These are phyloP conservation scores for Oryza officinalis DNA, from an alignment of 176 grass and related monocot genomes.

Conservation along the genomic window DNA sequence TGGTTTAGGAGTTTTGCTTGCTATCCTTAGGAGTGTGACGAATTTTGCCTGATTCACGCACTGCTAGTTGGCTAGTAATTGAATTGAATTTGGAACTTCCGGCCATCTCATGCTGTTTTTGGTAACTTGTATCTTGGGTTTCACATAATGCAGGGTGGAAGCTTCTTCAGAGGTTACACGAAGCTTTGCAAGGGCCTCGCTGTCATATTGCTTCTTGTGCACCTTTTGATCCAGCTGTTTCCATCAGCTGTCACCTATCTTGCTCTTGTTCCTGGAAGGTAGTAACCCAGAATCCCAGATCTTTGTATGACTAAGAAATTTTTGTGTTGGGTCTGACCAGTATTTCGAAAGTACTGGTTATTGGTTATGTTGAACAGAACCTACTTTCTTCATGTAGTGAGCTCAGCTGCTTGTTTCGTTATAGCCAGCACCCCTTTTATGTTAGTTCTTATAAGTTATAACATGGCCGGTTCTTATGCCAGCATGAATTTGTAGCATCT, in stretches of 20 bases:
- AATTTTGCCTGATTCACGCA: background rate
- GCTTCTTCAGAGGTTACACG: constrained; percentile 88
- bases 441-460: background rate
- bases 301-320: background rate
- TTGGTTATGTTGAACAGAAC: background rate
- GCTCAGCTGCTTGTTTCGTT: background rate
- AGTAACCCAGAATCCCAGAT: constrained; percentile 30
- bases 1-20: background rate
- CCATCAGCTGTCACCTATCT: constrained; percentile 71
- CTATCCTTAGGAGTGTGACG: background rate
- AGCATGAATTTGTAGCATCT: constrained; percentile 12
- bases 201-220: constrained; percentile 67
- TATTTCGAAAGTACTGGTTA: background rate
- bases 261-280: constrained; percentile 89
- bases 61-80: background rate
- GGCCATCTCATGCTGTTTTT: background rate
- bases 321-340: background rate
- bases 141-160: constrained; percentile 55
- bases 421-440: background rate
- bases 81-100: background rate
- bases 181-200: constrained; percentile 90
- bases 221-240: constrained; percentile 74
- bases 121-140: background rate
- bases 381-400: background rate
- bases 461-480: background rate